Conservation (phyloP, 306 rosid species). For the Vicia sativa region DNA sequence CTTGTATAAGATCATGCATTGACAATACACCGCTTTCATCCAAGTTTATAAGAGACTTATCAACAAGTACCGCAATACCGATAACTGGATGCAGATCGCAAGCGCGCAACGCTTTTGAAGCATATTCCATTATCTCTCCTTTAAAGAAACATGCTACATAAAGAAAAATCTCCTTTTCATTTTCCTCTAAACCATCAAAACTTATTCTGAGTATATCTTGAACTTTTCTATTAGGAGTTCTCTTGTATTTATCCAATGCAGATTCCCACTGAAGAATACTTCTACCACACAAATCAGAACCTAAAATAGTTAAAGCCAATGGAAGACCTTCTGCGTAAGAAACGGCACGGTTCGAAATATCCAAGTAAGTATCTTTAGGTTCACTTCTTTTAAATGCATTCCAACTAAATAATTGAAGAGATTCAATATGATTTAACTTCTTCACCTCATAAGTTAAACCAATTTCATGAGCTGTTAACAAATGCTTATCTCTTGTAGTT, state of each 20-base stretch:
- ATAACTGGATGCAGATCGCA: slow-evolving; percentile 39
- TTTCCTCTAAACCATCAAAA: slow-evolving; percentile 41
- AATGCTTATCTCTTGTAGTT: slow-evolving; percentile 37
- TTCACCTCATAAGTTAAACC: slow-evolving; percentile 37
- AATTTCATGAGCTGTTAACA: slow-evolving; percentile 39
- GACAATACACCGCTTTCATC: slow-evolving; percentile 2
- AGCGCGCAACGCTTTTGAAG: neutral
- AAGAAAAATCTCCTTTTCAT: slow-evolving; percentile 42
- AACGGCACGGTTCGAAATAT: slow-evolving; percentile 33
- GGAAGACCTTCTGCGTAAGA: slow-evolving; percentile 43
- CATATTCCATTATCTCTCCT: slow-evolving; percentile 28
- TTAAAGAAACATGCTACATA: slow-evolving; percentile 44
- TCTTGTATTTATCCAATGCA: slow-evolving; percentile 40
- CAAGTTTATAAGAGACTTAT: slow-evolving; percentile 39
- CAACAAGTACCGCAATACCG: slow-evolving; percentile 37
- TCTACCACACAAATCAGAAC: slow-evolving; percentile 41
- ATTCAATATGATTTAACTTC: slow-evolving; percentile 32
- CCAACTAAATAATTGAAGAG: slow-evolving; percentile 46
- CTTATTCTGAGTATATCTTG: slow-evolving; percentile 43
- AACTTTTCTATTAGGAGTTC: slow-evolving; percentile 39
- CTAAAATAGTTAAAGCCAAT: slow-evolving; percentile 37
- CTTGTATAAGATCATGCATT: slow-evolving; percentile 46
- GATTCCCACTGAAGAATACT: slow-evolving; percentile 42
- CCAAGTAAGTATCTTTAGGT: slow-evolving; percentile 25
- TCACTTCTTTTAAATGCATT: slow-evolving; percentile 43